Percentiles rank a stretch among this genome's conserved stretches.
Conservation (phyloP, 2,329 filamentous ascomycete species). For the Tricladium varicosporioides region DNA sequence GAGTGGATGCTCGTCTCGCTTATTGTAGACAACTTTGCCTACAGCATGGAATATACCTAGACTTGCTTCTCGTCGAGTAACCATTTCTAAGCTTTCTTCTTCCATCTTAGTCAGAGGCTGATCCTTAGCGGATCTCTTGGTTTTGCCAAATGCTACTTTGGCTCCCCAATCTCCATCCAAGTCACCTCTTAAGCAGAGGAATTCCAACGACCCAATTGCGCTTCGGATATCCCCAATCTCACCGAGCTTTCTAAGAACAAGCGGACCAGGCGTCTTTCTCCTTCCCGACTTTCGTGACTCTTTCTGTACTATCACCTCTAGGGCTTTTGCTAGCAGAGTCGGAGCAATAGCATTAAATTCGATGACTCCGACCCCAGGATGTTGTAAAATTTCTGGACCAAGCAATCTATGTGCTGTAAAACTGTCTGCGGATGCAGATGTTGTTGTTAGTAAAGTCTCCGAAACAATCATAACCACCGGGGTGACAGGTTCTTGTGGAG, state of each 20-base stretch:
- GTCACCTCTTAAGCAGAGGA: constrained; percentile 82
- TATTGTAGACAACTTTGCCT: constrained; percentile 96
- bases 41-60: constrained; percentile 95
- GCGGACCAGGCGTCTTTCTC: constrained; percentile 71
- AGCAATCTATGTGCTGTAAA: constrained; percentile 90
- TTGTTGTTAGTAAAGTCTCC: constrained; percentile 83
- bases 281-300: constrained; percentile 78
- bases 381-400: constrained; percentile 79
- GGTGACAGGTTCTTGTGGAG: constrained; percentile 46
- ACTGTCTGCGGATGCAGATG: constrained; percentile 80
- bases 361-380: constrained; percentile 75
- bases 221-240: constrained; percentile 90
- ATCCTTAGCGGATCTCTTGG: constrained; percentile 59
- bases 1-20: constrained; percentile 60
- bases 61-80: constrained; percentile 84
- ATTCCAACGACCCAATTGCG: constrained; percentile 89
- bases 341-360: constrained; percentile 93
- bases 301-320: constrained; percentile 80
- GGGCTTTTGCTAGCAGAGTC: constrained; percentile 78
- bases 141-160: constrained; percentile 65
- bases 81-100: constrained; percentile 72
- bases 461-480: constrained; percentile 90
- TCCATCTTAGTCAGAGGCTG: constrained; percentile 72
- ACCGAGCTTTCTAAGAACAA: constrained; percentile 74
- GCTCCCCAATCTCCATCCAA: constrained; percentile 72